Percentiles rank a stretch among this genome's conserved stretches.
Conservation (phyloP, 306 rosid species). For the Vachellia collinsii region DNA sequence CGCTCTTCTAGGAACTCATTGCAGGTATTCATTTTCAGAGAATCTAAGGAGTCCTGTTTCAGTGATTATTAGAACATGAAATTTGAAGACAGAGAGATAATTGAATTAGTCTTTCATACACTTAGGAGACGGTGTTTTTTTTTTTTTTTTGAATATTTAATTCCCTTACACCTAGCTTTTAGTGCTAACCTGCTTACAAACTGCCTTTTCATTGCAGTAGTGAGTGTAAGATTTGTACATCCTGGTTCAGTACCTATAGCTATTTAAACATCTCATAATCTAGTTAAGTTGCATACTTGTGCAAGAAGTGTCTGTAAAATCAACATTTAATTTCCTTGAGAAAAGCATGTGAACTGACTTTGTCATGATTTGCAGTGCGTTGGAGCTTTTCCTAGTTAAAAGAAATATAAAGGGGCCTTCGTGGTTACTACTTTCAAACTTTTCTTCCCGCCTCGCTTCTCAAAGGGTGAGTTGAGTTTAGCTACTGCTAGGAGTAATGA, state of each 20-base stretch:
- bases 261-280: slow-evolving; percentile 21
- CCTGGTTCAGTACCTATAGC: slow-evolving; percentile 10
- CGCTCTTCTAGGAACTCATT: slow-evolving; percentile 78
- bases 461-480: slow-evolving; percentile 62
- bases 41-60: slow-evolving; percentile 21
- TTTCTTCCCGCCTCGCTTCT: slow-evolving; percentile 56
- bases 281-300: background rate
- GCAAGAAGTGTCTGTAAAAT: slow-evolving; percentile 14
- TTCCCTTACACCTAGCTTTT: slow-evolving; percentile 5
- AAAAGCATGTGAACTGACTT: slow-evolving; percentile 34
- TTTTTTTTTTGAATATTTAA: background rate
- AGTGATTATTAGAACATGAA: slow-evolving; percentile 27
- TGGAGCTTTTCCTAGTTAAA: slow-evolving; percentile 86
- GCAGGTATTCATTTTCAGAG: slow-evolving; percentile 57
- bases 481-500: background rate
- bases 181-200: background rate
- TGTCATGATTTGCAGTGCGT: slow-evolving; percentile 68
- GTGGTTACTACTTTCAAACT: slow-evolving; percentile 76
- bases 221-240: slow-evolving; percentile 11
- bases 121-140: background rate
- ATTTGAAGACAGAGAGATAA: slow-evolving; percentile 10
- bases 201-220: slow-evolving; percentile 3
- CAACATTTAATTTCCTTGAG: slow-evolving; percentile 17
- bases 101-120: slow-evolving; percentile 24
- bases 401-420: slow-evolving; percentile 93